Base-by-base conservation (phyloP, 441 rosid species). In the Brassica balearica region DNA sequence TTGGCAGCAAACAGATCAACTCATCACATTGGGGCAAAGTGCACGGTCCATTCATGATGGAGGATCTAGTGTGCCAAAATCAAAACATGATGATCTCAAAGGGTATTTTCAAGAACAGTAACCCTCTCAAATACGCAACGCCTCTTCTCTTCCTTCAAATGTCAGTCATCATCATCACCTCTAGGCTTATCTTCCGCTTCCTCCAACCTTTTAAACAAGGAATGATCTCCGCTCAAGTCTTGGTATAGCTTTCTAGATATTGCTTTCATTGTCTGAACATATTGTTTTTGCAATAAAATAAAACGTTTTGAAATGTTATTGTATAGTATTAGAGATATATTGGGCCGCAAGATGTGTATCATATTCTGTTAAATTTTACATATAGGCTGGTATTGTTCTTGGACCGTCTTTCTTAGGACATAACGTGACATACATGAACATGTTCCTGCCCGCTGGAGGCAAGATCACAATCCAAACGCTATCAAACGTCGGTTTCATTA, bases 191-290 rank as follows among this genome's bases (percentile, higher is more conserved):
- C 68, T 81, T 76, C 69, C 19, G 77, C 14, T 4, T 88, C 17
- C 81, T 86, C 71, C 83, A 80, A 79, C 88, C 88, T 61, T 69
- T 84, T 27, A 81, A 85, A 38, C 89, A 86, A 68, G 85, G 85
- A 62, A 82, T 84, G 23, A 72, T 84, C 77, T 80, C 83, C 60
- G 85, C 91, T 68, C 88, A 86, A 75, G 85, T 86, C 65, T 82
- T 86, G 72, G 91, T 88, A 77, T 64, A 56, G 22, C 15, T 27
- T 69, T 53, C 69, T n/a, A 1, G 48, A 61, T 20, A n/a, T 68
- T 3, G 2, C 32, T 59, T 63, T 20, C 22, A 72, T 9, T 22
- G 15, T 67, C 68, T 59, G 0, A 10, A 12, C 5, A 9, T 12
- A 17, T 65, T 36, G 23, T 69, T 29, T 62, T 29, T 3, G 7